These are phyloP conservation scores for Periglandula ipomoeae DNA, from an alignment of 2,329 filamentous ascomycete genomes.

Conservation along the genomic window DNA sequence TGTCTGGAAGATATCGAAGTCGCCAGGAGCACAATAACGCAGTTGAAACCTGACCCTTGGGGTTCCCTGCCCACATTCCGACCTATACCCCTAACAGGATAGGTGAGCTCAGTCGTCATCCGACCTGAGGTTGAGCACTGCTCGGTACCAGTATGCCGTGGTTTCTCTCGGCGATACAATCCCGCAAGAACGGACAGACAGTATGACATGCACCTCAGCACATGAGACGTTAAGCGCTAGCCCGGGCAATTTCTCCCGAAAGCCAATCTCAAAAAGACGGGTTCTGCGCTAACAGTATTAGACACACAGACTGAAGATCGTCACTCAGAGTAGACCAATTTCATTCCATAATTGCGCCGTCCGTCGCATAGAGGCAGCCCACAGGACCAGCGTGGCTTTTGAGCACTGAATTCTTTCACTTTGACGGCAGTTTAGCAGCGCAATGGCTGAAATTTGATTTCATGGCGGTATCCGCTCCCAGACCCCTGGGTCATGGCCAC, in stretches of 20 bases:
- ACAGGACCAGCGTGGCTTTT: not conserved
- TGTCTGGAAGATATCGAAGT: too few species aligned
- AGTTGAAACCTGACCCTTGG: too few species aligned
- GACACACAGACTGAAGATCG: slow-evolving; percentile 9
- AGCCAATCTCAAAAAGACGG: slow-evolving; percentile 4
- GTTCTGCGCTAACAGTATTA: not conserved
- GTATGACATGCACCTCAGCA: not conserved
- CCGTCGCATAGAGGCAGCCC: slow-evolving; percentile 9
- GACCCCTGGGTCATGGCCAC: not conserved
- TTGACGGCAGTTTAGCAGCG: not conserved
- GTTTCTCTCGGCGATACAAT: too few species aligned
- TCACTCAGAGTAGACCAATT: not conserved
- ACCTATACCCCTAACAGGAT: too few species aligned
- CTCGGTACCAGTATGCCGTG: too few species aligned
- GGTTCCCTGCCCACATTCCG: too few species aligned
- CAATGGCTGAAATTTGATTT: not conserved
- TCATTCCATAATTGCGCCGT: slow-evolving; percentile 4
- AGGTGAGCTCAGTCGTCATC: too few species aligned
- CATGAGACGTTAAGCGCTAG: not conserved
- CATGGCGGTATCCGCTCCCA: not conserved
- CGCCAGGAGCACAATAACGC: too few species aligned
- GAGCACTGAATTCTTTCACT: not conserved
- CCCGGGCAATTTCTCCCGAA: slow-evolving; percentile 5
- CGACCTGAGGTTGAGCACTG: too few species aligned
- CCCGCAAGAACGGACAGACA: not conserved